Evolutionary conservation across 2,329 filamentous ascomycete genomes (phyloP).

Genomic region (Neodidymelliopsis sp.): DNA sequence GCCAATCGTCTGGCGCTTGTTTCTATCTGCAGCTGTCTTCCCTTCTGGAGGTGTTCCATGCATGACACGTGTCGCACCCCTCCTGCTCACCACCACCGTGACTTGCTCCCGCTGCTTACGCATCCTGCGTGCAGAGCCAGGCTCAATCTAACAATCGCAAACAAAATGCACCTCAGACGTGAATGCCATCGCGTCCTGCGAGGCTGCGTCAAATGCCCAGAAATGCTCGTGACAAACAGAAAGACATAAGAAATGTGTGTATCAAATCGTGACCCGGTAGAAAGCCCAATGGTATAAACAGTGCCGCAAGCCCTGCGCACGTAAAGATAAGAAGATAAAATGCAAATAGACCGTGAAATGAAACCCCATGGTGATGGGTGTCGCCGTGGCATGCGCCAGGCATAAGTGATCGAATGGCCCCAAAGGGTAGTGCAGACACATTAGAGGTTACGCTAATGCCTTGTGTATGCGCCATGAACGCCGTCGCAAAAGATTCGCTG

Average conservation of each 20-base stretch:
- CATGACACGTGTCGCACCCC: slow-evolving; percentile 37
- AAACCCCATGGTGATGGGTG: slow-evolving; percentile 10
- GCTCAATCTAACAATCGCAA: slow-evolving; percentile 15
- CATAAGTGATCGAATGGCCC: slow-evolving; percentile 37
- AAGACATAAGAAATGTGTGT: slow-evolving; percentile 40
- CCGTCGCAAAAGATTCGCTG: slow-evolving; percentile 38
- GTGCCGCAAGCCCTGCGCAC: slow-evolving; percentile 34
- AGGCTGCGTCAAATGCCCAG: slow-evolving; percentile 16
- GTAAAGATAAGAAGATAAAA: slow-evolving; percentile 29
- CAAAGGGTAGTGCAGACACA: slow-evolving; percentile 44
- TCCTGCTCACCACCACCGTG: slow-evolving; percentile 27
- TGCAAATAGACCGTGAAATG: slow-evolving; percentile 23
- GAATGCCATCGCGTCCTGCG: slow-evolving; percentile 28
- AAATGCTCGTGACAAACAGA: slow-evolving; percentile 38
- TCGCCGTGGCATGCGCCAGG: slow-evolving; percentile 28
- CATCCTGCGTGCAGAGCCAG: slow-evolving; percentile 20
- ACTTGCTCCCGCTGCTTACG: slow-evolving; percentile 26
- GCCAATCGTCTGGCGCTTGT: slow-evolving; percentile 26
- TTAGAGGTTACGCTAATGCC: slow-evolving; percentile 44
- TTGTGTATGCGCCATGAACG: slow-evolving; percentile 41
- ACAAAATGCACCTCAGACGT: slow-evolving; percentile 14
- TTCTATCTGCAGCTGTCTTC: slow-evolving; percentile 21
- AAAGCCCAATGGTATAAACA: slow-evolving; percentile 45
- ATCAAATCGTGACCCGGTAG: slow-evolving; percentile 31
- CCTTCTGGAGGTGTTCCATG: slow-evolving; percentile 14